Evolutionary conservation across 345 rosid genomes (phyloP).

Genomic region (Linum lewisii): DNA sequence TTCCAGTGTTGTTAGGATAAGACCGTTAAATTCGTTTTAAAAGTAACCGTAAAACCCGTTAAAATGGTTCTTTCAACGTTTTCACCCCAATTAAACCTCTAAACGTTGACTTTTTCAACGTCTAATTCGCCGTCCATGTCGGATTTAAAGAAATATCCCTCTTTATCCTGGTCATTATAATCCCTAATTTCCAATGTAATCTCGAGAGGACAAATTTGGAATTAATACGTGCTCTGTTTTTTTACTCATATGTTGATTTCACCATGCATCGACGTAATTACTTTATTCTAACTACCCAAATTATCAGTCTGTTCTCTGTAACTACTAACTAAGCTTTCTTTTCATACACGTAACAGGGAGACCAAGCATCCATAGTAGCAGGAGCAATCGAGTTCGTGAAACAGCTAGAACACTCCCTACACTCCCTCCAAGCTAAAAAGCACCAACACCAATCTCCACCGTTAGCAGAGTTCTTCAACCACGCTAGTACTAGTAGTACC

Average conservation of each 20-base stretch:
- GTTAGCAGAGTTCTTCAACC: background rate
- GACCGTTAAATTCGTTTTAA: too few relatives aligned
- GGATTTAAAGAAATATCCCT: too few relatives aligned
- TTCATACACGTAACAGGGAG: constrained; percentile 40
- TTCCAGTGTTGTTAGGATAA: too few relatives aligned
- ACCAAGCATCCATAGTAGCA: constrained; percentile 88
- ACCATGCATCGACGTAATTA: too few relatives aligned
- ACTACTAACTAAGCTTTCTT: too few relatives aligned
- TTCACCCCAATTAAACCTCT: too few relatives aligned
- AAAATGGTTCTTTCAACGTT: too few relatives aligned
- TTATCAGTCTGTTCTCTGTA: too few relatives aligned
- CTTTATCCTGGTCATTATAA: background rate
- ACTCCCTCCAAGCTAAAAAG: constrained; percentile 63
- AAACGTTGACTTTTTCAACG: too few relatives aligned
- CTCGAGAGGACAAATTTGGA: constrained; percentile 8
- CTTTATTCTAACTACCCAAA: too few relatives aligned
- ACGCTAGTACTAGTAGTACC: background rate
- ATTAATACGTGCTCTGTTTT: constrained; percentile 13
- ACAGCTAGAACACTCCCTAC: constrained; percentile 66
- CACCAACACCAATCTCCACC: constrained; percentile 16
- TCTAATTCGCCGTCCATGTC: too few relatives aligned
- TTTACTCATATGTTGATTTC: background rate
- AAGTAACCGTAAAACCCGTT: too few relatives aligned
- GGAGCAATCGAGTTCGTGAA: constrained; percentile 88
- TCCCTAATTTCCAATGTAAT: background rate